Evolutionary conservation across 306 rosid genomes (phyloP).

Genomic region (Corylus heterophylla): DNA sequence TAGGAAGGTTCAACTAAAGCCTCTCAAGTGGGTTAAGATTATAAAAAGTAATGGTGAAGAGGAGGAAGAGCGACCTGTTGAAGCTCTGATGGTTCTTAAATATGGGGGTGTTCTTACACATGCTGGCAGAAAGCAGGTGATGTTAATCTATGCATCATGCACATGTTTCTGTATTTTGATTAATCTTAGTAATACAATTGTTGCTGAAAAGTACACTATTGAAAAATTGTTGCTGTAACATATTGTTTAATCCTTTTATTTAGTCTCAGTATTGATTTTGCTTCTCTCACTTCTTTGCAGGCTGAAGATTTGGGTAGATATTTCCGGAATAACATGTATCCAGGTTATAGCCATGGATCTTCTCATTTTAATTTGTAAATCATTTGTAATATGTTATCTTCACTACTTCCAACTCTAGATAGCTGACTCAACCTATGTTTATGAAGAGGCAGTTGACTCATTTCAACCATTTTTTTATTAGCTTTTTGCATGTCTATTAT

Average conservation of each 20-base stretch:
- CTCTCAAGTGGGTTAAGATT: conserved; percentile 84
- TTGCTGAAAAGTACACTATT: neutral
- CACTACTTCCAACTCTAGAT: neutral
- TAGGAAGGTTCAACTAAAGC: conserved; percentile 96
- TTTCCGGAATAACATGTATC: conserved; percentile 93
- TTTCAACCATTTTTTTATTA: neutral
- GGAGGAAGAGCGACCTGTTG: conserved; percentile 92
- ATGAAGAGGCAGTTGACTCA: neutral
- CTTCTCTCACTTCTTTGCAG: conserved; percentile 43
- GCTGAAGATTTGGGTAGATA: conserved; percentile 99
- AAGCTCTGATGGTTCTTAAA: conserved; percentile 97
- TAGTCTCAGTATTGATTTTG: conserved; percentile 18
- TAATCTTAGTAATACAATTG: neutral
- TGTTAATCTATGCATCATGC: neutral
- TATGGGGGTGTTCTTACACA: conserved; percentile 99
- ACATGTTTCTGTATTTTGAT: neutral
- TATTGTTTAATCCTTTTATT: conserved; percentile 17
- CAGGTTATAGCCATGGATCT: conserved; percentile 55
- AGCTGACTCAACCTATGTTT: neutral
- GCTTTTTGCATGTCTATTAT: neutral
- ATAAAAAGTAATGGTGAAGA: conserved; percentile 69
- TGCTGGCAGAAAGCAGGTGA: conserved; percentile 98
- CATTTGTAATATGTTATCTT: neutral
- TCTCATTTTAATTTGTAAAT: conserved; percentile 11
- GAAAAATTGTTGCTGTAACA: neutral